These are phyloP conservation scores for Xanthoconium separans DNA, from an alignment of 1,284 basidiomycete genomes.

Conservation along the genomic window DNA sequence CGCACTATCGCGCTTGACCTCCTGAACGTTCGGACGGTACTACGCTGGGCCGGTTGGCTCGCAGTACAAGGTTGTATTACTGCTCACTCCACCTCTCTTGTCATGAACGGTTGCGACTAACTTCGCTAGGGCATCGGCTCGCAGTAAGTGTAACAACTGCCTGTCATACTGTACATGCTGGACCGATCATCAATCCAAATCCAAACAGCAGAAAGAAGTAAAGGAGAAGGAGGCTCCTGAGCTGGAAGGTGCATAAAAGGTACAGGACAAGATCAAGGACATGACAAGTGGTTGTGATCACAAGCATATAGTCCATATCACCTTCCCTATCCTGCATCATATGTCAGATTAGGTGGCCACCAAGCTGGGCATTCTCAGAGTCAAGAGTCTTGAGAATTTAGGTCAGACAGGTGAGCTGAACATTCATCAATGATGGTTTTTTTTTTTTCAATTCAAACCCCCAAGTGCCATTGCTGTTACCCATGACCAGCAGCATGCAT, in stretches of 20 bases:
- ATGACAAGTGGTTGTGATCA: neutral
- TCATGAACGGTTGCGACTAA: too few species aligned
- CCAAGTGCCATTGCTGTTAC: constrained; percentile 26
- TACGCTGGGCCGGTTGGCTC: too few species aligned
- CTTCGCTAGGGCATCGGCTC: too few species aligned
- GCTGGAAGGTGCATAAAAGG: neutral
- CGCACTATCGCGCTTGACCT: too few species aligned
- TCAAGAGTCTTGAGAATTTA: constrained; percentile 33
- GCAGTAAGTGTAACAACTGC: too few species aligned
- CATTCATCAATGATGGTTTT: neutral
- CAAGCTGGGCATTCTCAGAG: constrained; percentile 29
- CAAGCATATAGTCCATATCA: neutral
- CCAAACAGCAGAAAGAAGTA: constrained; percentile 24
- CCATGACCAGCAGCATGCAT: constrained; percentile 34
- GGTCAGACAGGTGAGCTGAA: constrained; percentile 15
- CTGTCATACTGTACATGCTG: too few species aligned
- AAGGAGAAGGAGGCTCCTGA: neutral
- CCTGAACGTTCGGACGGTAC: too few species aligned
- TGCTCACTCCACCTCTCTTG: too few species aligned
- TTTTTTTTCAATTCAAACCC: neutral
- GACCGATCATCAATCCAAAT: too few species aligned
- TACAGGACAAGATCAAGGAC: neutral
- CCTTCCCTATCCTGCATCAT: constrained; percentile 17
- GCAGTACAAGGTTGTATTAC: too few species aligned
- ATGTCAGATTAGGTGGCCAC: constrained; percentile 12